Evolutionary conservation across 495 filamentous ascomycete genomes (phyloP).

Genomic region (Glutinoglossum americanum): DNA sequence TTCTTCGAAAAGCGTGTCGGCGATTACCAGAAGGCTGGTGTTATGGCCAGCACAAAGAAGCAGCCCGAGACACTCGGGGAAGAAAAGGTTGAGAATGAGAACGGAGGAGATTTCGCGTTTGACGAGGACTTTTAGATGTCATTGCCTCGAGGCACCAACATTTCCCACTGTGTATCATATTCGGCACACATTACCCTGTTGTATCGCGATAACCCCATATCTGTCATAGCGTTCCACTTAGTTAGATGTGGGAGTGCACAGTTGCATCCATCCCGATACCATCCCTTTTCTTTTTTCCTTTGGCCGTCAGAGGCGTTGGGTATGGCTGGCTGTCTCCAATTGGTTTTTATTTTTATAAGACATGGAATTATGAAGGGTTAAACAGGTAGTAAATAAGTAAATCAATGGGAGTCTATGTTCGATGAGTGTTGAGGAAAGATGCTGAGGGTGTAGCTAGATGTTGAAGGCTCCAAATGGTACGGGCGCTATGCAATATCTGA

Average conservation of each 20-base stretch:
- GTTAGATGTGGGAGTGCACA: not conserved
- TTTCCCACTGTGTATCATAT: not conserved
- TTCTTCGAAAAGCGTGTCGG: constrained; percentile 99
- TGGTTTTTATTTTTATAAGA: not conserved
- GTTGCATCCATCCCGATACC: not conserved
- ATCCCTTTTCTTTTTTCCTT: not conserved
- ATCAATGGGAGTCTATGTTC: no score
- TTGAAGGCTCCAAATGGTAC: no score
- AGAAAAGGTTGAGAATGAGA: constrained; percentile 36
- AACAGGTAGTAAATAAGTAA: not conserved
- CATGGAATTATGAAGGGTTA: not conserved
- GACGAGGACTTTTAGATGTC: constrained; percentile 86
- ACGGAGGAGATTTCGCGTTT: constrained; percentile 66
- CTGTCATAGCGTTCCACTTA: not conserved
- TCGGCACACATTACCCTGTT: not conserved
- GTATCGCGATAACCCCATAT: not conserved
- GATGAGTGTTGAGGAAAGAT: no score
- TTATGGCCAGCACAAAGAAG: constrained; percentile 90
- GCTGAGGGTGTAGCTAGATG: not conserved
- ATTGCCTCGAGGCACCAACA: not conserved
- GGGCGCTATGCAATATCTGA: no score
- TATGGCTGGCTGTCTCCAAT: not conserved
- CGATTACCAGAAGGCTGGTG: constrained; percentile 98
- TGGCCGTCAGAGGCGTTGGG: not conserved
- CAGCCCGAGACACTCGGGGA: constrained; percentile 20